Base-by-base conservation (phyloP, 768 basidiomycete genomes). In the Russula sp. region DNA sequence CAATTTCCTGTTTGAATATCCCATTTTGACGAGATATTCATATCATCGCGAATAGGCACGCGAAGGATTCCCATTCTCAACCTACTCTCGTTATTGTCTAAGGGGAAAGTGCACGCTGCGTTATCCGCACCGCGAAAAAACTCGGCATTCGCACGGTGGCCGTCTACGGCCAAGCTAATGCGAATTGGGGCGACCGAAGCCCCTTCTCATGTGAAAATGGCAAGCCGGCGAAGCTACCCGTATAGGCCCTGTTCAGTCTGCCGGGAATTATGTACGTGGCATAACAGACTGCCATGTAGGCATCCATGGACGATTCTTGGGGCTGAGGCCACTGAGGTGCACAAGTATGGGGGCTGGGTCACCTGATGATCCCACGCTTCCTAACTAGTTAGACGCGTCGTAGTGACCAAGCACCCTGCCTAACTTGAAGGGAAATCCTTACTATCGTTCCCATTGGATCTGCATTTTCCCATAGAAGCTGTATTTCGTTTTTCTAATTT, bases 91-190 rank as follows among this genome's bases (percentile, higher is more conserved):
- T 6, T 20, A 5, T 57, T 1, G 34, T 48, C 16, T 64, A 96
- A 73, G 94, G 94, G 51, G 94, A 98, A 74, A 98, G 97, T 65
- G 93, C 94, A 6, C 96, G 95, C 72, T 86, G 94, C 20, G 91
- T 98, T 47, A 96, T 96, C 58, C 86, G 90, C 29, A 96, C 94
- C 0, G 91, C 92, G 2, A 84, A 79, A 72, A 89, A 88, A 70
- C 77, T 97, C 4, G 94, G 95, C 0, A 87, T 97, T 71, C 86
- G 82, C 79, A 93, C 91, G 0, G 94, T 97, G 16, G 93, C 93
- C 0, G 90, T 98, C 7, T 97, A 88, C 70, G 91, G 89, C 63
- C 91, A 95, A 51, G 91, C 84, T 7, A 94, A 98, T 66, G 82
- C 77, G 55, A 78, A 87, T 69, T 81, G n/a, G n/a, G n/a, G n/a